Percentiles rank a stretch among this genome's conserved stretches.
phyloP scores from a whole-genome alignment of 805 yeast species.

The Scheffersomyces lignosus region DNA sequence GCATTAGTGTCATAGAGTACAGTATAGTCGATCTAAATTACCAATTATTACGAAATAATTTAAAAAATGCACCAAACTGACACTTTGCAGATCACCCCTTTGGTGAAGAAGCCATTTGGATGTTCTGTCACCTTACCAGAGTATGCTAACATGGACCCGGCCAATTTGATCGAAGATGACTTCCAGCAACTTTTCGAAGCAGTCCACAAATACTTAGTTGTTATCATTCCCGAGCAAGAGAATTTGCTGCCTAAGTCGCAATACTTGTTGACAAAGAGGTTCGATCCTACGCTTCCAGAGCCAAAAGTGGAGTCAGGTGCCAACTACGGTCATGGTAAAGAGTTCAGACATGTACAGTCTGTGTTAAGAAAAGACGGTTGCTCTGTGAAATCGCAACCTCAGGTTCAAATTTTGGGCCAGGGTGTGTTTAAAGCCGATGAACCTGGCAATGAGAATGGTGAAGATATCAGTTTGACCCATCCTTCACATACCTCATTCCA shows the following conservation, averaged over 20 bases:
- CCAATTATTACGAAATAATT: too few relatives aligned
- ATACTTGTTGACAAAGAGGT: slow-evolving; percentile 69
- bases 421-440: slow-evolving; percentile 60
- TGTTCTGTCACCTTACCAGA: slow-evolving; percentile 65
- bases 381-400: slow-evolving; percentile 80
- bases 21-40: too few relatives aligned
- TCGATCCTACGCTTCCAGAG: slow-evolving; percentile 65
- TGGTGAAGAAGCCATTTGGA: slow-evolving; percentile 60
- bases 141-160: slow-evolving; percentile 69
- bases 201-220: slow-evolving; percentile 65
- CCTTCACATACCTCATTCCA: slow-evolving; percentile 86
- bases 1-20: too few relatives aligned
- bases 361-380: slow-evolving; percentile 80
- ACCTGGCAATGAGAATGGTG: slow-evolving; percentile 62
- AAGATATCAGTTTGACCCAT: slow-evolving; percentile 64
- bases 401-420: slow-evolving; percentile 87
- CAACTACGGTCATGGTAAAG: slow-evolving; percentile 83
- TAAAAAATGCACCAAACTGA: slow-evolving; percentile 1
- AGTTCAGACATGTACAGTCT: slow-evolving; percentile 51
- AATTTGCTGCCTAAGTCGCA: slow-evolving; percentile 72
- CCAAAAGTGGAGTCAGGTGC: slow-evolving; percentile 42
- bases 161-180: slow-evolving; percentile 62
- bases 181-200: slow-evolving; percentile 63
- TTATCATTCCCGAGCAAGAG: slow-evolving; percentile 73
- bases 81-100: slow-evolving; percentile 39